Base-by-base conservation (phyloP, 768 basidiomycete genomes). In the Coprinopsis marcescibilis region DNA sequence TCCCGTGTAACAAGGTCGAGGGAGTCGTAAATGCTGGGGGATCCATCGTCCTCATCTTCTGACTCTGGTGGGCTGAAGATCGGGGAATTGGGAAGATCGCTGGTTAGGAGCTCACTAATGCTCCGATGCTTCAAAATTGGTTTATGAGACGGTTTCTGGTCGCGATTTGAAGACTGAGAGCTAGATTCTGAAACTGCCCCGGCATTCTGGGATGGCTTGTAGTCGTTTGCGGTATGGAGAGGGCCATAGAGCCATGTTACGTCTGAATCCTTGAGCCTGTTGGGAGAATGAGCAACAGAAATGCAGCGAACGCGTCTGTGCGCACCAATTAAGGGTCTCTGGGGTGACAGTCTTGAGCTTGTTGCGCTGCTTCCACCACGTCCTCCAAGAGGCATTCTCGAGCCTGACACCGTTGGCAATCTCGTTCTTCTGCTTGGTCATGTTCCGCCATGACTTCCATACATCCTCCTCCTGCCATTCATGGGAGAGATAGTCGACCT, bases 171-270 rank as follows among this genome's bases (percentile, higher is more conserved):
- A 59, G 14, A 63, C 60, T 25, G 69, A 63, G 8, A 65, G 57
- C 0, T 58, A 60, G 26, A 21, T 29, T 64, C 65, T 14, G 67
- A 67, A 1, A 69, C 64, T 5, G 72, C 64, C 42, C 59, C 59
- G 29, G 75, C 76, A 59, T 78, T 81, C 1, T 81, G 76, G 0
- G 82, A 80, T 3, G 83, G 85, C 3, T 81, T 73, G 68, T 85
- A 87, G 55, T 91, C 90, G 36, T 83, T 81, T n/a, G 90, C 91
- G 1, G 92, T 90, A 64, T 99, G 95, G 0, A 99, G 72, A 17
- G 95, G 95, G 0, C 95, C 95, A 59, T 99, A 98, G 0, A 99
- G 79, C 95, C 95, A 99, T 1, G 96, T 99, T 32, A 98, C 95
- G 63, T 99, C 95, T 4, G 89, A 93, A 66, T 99, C 95, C 66